phyloP scores from a whole-genome alignment of 2,329 filamentous ascomycete species.

The Neoascochyta sp. region DNA sequence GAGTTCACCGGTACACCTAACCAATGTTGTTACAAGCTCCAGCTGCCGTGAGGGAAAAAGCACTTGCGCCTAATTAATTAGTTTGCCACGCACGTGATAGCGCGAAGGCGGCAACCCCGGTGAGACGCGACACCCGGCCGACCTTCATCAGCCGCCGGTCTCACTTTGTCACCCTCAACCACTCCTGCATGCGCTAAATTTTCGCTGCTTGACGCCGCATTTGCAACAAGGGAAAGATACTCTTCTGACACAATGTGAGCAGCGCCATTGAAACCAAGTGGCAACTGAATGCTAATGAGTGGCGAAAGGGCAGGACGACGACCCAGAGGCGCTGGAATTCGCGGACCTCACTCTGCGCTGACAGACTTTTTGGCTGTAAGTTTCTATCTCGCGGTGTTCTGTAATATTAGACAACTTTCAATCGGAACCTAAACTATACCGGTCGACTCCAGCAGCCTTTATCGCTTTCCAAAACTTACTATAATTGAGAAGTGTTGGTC shows the following conservation, averaged over 20 bases:
- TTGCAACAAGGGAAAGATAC: background rate
- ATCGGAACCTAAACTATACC: too few species aligned
- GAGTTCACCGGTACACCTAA: too few species aligned
- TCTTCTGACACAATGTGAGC: constrained; percentile 21
- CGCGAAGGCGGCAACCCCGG: constrained; percentile 11
- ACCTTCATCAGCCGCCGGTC: constrained; percentile 8
- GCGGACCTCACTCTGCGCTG: constrained; percentile 62
- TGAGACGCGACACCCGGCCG: constrained; percentile 13
- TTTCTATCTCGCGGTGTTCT: too few species aligned
- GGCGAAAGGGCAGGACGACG: constrained; percentile 31
- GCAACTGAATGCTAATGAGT: constrained; percentile 15
- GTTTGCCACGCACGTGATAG: constrained; percentile 34
- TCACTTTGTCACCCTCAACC: constrained; percentile 2
- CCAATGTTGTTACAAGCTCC: too few species aligned
- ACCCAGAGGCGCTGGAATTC: constrained; percentile 46
- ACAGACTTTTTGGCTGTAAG: constrained; percentile 64
- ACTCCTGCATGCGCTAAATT: background rate
- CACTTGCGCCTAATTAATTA: too few species aligned
- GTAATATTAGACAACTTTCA: too few species aligned
- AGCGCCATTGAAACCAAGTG: background rate
- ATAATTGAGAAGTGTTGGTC: too few species aligned
- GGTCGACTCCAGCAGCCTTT: too few species aligned
- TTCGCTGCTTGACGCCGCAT: background rate
- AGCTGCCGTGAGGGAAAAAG: too few species aligned
- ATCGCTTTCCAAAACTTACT: too few species aligned